A percentile compares a stretch with the other conserved stretches of the same genome.
Conservation (phyloP, 2,329 filamentous ascomycete genomes). For the Hymenoscyphus scutula region DNA sequence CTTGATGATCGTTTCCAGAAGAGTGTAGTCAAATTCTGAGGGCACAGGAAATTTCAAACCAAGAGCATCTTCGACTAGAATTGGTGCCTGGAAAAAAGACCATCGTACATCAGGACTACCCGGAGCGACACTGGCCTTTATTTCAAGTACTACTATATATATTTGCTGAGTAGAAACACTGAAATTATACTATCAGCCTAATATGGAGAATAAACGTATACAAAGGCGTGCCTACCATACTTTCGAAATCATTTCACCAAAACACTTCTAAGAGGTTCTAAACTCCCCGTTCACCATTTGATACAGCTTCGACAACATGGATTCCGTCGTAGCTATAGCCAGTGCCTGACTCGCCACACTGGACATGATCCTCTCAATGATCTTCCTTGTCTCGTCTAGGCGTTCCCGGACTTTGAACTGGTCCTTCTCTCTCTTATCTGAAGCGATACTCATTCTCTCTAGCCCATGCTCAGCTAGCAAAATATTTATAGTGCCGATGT, state of each 20-base stretch:
- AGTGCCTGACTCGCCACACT: not conserved
- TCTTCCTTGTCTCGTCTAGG: not conserved
- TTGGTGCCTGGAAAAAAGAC: slow-evolving; percentile 18
- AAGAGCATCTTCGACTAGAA: slow-evolving; percentile 16
- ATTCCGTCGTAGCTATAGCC: not conserved
- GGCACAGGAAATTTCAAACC: slow-evolving; percentile 18
- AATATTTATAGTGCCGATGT: slow-evolving; percentile 13
- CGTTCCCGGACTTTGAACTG: slow-evolving; percentile 3
- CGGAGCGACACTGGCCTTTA: not conserved
- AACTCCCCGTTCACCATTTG: slow-evolving; percentile 9
- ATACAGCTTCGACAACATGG: slow-evolving; percentile 6
- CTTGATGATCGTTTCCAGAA: slow-evolving; percentile 15
- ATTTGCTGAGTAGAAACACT: slow-evolving; percentile 21
- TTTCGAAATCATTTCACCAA: slow-evolving; percentile 8
- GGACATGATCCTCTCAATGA: not conserved
- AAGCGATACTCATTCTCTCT: slow-evolving; percentile 11
- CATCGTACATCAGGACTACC: slow-evolving; percentile 3
- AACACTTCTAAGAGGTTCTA: not conserved
- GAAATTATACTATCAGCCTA: not conserved
- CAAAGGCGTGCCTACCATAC: slow-evolving; percentile 4
- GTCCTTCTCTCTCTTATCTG: slow-evolving; percentile 5
- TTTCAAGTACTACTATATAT: slow-evolving; percentile 15
- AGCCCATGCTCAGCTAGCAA: slow-evolving; percentile 13
- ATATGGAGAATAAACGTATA: not conserved
- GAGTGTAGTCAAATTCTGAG: slow-evolving; percentile 15